Evolutionary conservation across 2,329 filamentous ascomycete species (phyloP), one percentile per base, ranked within the genome.

Genomic region (Clarireedia monteithiana): DNA sequence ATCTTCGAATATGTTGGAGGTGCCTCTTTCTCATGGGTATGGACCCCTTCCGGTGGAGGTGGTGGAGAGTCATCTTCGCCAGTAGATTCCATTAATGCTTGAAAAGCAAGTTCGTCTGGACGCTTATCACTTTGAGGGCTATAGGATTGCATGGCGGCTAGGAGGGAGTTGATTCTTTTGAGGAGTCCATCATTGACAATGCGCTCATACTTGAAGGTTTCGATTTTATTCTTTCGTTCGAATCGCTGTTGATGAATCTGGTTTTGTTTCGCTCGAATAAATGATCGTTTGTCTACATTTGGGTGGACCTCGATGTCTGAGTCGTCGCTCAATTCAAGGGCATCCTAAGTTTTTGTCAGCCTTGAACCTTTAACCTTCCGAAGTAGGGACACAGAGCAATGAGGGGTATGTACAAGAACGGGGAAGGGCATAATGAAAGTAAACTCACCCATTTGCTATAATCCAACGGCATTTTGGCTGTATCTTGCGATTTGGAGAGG

Each of bases 271-370:
- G 94, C 95, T 63, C 92, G 89, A 71, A 99, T 99, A 73, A 99
- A 99, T 59, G 92, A 97, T 51, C 87, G 84, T 73, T 99, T 99
- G 76, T 99, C 94, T 70, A 99, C 94, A 70, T 99, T 99, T 59
- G 94, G 94, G 73, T 99, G 94, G 51, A 97, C 94, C 75, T 99
- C 94, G 66, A 99, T 86, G 68, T 99, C 94, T 51, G 91, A 96
- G 74, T 99, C 94, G 73, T 99, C 94, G 68, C 90, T 96, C 69
- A 99, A 85, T 83, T 99, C 94, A 69, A 99, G 82, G 58, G 88
- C 86, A 71, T 97, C 88, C 85, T 89, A 53, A 36, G 34, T 17
- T 45, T 56, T 46, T 57, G 64, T 71, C 59, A 71, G 69, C 64
- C 59, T 66, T 54, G 62, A 61, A 58, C 42, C n/a, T 64, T 64